A percentile compares a stretch with the other conserved stretches of the same genome.
Conservation (phyloP, 2,329 filamentous ascomycete species). For the Aspergillus quadricinctus region DNA sequence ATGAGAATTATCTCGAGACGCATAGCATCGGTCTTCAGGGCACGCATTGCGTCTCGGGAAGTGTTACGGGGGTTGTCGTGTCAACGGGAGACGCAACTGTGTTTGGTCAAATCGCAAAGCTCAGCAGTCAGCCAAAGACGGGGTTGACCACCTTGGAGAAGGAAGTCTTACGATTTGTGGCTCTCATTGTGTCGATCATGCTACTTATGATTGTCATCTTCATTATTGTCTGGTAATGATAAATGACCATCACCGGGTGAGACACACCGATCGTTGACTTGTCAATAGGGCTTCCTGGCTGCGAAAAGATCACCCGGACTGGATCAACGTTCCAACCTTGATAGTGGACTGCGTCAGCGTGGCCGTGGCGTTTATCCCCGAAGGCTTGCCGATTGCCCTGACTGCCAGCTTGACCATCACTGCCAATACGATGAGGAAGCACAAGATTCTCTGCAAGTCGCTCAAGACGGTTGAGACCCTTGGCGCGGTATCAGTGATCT, state of each 20-base stretch:
- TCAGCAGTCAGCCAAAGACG: conserved; percentile 65
- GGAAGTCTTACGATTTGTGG: conserved; percentile 69
- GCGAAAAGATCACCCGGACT: conserved; percentile 60
- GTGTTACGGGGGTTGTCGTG: conserved; percentile 63
- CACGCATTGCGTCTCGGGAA: conserved; percentile 71
- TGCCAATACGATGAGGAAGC: conserved; percentile 70
- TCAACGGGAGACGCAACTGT: conserved; percentile 69
- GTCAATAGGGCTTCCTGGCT: conserved; percentile 61
- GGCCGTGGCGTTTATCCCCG: conserved; percentile 71
- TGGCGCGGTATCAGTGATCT: conserved; percentile 67
- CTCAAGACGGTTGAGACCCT: conserved; percentile 74
- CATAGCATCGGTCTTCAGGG: conserved; percentile 72
- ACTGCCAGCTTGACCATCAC: conserved; percentile 70
- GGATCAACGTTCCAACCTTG: conserved; percentile 67
- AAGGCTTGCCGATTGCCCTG: conserved; percentile 66
- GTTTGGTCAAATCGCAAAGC: conserved; percentile 69
- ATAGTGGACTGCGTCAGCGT: conserved; percentile 71
- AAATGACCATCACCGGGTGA: not conserved
- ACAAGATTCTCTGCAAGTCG: conserved; percentile 75
- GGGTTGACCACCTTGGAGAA: conserved; percentile 66
- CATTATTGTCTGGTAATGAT: conserved; percentile 57
- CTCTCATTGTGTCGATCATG: conserved; percentile 65
- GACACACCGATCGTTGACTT: not conserved
- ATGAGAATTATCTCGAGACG: conserved; percentile 72
- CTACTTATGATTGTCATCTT: conserved; percentile 53